Conservation (phyloP, 331 rosid genomes). For the Quercus phellos region DNA sequence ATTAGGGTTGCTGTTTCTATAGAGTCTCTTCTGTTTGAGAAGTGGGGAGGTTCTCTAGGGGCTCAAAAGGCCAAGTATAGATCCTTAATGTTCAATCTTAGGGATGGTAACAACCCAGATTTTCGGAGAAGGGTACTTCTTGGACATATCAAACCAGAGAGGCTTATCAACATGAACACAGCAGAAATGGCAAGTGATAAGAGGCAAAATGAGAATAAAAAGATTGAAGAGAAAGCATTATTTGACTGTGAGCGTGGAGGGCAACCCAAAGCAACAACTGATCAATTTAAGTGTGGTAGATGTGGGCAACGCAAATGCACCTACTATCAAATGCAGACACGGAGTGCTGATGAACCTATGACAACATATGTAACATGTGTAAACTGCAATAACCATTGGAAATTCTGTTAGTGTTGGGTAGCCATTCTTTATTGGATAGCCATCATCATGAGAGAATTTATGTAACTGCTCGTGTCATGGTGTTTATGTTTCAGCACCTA, state of each 20-base stretch:
- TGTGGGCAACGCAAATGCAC: conserved; percentile 91
- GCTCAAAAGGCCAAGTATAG: conserved; percentile 86
- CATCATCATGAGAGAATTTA: conserved; percentile 17
- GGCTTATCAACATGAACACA: conserved; percentile 64
- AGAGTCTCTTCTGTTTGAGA: conserved; percentile 78
- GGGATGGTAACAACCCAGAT: conserved; percentile 89
- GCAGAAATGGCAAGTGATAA: conserved; percentile 92
- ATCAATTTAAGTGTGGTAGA: conserved; percentile 87
- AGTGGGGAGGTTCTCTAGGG: conserved; percentile 91
- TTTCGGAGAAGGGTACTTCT: conserved; percentile 87
- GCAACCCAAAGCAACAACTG: conserved; percentile 71
- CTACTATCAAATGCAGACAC: conserved; percentile 96
- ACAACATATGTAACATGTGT: conserved; percentile 93
- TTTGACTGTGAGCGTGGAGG: conserved; percentile 87
- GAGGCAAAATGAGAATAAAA: conserved; percentile 63
- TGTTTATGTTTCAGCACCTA: conserved; percentile 12
- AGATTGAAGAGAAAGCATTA: conserved; percentile 72
- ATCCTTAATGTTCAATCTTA: conserved; percentile 83
- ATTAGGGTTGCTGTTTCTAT: conserved; percentile 82
- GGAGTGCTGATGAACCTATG: conserved; percentile 99
- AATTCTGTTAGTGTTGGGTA: conserved; percentile 68
- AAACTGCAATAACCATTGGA: conserved; percentile 89
- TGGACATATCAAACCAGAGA: conserved; percentile 58
- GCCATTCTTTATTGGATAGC: conserved; percentile 25
- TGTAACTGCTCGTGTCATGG: conserved; percentile 22